Evolutionary conservation across 1,284 basidiomycete genomes (phyloP).

Genomic region (Puccinia hordei): DNA sequence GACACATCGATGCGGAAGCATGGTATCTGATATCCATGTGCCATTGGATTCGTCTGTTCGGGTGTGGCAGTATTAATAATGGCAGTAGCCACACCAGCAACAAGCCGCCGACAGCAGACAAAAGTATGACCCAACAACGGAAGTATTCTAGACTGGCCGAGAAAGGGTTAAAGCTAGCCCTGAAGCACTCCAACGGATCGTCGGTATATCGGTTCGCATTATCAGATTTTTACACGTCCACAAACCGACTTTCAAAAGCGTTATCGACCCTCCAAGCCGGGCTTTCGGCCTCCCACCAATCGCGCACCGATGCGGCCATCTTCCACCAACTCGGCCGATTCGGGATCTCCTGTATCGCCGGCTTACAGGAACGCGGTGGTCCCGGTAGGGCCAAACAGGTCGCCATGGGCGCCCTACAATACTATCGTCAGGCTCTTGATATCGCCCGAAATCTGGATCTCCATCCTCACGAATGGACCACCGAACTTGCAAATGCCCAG

Average conservation of each 20-base stretch:
- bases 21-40: constrained; percentile 31
- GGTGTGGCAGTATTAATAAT: not conserved
- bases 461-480: constrained; percentile 6
- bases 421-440: constrained; percentile 13
- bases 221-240: constrained; percentile 26
- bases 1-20: constrained; percentile 11
- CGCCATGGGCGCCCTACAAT: not conserved
- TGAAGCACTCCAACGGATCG: constrained; percentile 8
- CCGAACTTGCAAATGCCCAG: constrained; percentile 21
- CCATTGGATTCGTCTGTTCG: constrained; percentile 24
- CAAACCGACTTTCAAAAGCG: constrained; percentile 4
- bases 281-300: constrained; percentile 6
- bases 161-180: constrained; percentile 12
- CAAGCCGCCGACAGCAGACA: not conserved
- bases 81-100: no score
- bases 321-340: constrained; percentile 34
- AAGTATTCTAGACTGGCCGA: not conserved
- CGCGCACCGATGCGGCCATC: constrained; percentile 14
- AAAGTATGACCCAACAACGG: not conserved
- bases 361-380: not conserved
- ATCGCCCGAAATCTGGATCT: not conserved
- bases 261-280: constrained; percentile 9
- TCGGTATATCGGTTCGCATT: constrained; percentile 33
- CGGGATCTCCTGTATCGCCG: constrained; percentile 8
- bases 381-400: constrained; percentile 6